phyloP scores from a whole-genome alignment of 2,329 filamentous ascomycete genomes.

The Aspergillaceae sp. region DNA sequence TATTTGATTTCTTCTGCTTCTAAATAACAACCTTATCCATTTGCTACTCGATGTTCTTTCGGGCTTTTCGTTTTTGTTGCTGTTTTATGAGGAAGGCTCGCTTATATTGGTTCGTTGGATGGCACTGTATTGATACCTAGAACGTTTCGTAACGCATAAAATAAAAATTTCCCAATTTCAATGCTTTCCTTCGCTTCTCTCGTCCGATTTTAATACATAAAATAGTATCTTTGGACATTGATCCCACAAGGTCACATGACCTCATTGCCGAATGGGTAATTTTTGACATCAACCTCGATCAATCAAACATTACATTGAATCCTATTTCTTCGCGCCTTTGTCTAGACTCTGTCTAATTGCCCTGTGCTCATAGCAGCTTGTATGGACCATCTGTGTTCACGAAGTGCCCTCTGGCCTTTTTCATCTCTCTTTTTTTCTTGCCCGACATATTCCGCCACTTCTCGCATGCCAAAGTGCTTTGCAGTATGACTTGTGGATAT shows the following conservation, averaged over 20 bases:
- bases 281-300: constrained; percentile 1
- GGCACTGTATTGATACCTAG: neutral
- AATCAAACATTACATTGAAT: neutral
- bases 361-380: neutral
- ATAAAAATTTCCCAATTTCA: no score
- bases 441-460: neutral
- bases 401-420: neutral
- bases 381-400: neutral
- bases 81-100: no score
- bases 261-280: neutral
- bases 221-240: no score
- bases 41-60: no score
- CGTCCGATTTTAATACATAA: no score
- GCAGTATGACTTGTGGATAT: neutral
- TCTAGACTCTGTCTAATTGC: neutral
- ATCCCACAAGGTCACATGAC: constrained; percentile 1
- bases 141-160: neutral
- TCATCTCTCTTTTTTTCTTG: neutral
- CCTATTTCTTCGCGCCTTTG: no score
- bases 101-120: no score
- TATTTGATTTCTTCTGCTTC: neutral
- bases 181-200: no score
- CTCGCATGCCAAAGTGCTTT: no score
- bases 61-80: no score
- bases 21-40: no score